Conservation (phyloP, 352 stramenopile genomes). For the Phytopythium aichiense region DNA sequence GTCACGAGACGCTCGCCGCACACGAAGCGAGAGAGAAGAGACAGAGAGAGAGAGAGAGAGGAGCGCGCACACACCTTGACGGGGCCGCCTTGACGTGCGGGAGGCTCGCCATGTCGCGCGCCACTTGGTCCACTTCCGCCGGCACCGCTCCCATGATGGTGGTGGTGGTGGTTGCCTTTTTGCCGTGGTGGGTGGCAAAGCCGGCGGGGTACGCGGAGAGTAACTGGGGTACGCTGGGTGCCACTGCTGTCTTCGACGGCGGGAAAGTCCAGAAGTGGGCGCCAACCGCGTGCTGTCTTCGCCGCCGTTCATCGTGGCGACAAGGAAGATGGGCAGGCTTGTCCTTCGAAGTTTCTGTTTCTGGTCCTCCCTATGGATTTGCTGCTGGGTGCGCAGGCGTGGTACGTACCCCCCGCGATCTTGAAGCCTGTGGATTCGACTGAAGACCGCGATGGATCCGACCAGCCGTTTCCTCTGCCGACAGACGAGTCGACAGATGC, state of each 20-base stretch:
- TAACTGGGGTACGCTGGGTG: not conserved
- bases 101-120: not conserved
- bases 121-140: not conserved
- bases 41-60: too few relatives aligned
- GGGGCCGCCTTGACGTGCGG: not conserved
- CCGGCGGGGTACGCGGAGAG: too few relatives aligned
- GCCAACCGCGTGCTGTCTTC: not conserved
- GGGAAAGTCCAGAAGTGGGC: conserved; percentile 3
- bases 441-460: not conserved
- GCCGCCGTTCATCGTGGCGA: not conserved
- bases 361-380: not conserved
- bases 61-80: not conserved
- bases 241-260: not conserved
- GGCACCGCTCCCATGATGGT: not conserved
- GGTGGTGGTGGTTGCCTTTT: not conserved
- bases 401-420: not conserved
- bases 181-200: not conserved
- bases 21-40: not conserved
- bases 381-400: not conserved
- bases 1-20: not conserved
- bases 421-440: not conserved
- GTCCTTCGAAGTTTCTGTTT: not conserved
- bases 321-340: not conserved
- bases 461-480: not conserved
- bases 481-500: not conserved